Conservation (phyloP, 2,329 filamentous ascomycete genomes). For the Rugonectria rugulosa region DNA sequence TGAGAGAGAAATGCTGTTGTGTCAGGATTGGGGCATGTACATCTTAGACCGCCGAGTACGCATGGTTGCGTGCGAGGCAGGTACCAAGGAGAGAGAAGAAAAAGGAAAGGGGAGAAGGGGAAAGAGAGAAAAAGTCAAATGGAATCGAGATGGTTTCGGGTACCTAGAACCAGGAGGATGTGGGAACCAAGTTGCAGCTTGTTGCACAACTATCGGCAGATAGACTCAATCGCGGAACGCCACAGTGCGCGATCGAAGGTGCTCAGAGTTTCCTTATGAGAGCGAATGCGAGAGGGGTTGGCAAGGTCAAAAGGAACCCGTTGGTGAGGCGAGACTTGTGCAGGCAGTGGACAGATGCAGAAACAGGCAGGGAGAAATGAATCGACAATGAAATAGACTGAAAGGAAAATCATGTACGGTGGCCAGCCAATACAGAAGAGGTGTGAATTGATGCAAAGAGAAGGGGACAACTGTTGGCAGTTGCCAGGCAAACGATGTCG, state of each 20-base stretch:
- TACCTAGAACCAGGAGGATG: conserved; percentile 26
- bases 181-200: conserved; percentile 10
- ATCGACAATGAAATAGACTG: background rate
- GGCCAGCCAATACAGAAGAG: background rate
- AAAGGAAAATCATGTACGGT: conserved; percentile 5
- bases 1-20: conserved; percentile 10
- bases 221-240: conserved; percentile 15
- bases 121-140: background rate
- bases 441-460: conserved; percentile 11
- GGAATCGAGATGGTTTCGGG: conserved; percentile 13
- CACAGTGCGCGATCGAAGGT: conserved; percentile 8
- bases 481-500: conserved; percentile 9
- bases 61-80: no score
- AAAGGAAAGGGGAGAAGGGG: conserved; percentile 2
- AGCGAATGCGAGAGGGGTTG: background rate
- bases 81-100: no score
- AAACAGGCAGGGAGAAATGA: background rate
- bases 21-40: no score
- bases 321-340: background rate
- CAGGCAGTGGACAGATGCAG: background rate
- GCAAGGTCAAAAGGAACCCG: background rate
- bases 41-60: no score
- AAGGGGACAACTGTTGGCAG: conserved; percentile 18
- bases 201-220: conserved; percentile 25
- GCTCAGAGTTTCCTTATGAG: conserved; percentile 1